Conservation (phyloP, 106 monocot species). For the Posidonia australis region DNA sequence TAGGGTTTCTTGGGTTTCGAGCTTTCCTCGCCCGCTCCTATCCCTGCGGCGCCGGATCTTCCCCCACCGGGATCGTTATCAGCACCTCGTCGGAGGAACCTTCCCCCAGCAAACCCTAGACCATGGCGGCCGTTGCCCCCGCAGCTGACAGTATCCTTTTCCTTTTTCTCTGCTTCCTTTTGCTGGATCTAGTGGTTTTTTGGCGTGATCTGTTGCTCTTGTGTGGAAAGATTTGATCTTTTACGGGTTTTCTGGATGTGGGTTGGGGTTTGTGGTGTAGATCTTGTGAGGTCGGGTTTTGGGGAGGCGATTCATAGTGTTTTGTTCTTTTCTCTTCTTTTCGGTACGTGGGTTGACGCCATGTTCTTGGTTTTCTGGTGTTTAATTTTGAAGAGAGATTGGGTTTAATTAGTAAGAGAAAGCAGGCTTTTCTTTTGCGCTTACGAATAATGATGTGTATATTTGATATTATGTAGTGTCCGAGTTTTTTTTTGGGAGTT, state of each 20-base stretch:
- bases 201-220: background rate
- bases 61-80: background rate
- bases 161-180: background rate
- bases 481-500: too few relatives aligned
- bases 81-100: background rate
- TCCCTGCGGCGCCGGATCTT: background rate
- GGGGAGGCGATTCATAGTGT: background rate
- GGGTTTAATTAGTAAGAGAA: background rate
- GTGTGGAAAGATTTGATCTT: too few relatives aligned
- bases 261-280: background rate
- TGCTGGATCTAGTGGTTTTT: background rate
- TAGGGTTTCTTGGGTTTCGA: background rate
- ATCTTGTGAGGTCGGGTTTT: background rate
- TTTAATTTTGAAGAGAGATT: background rate
- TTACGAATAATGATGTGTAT: too few relatives aligned
- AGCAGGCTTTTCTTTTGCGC: background rate
- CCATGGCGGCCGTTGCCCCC: conserved; percentile 24
- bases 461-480: too few relatives aligned
- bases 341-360: background rate
- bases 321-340: background rate
- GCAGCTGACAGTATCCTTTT: conserved; percentile 17
- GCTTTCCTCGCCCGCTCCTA: conserved; percentile 2
- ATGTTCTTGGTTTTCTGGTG: background rate
- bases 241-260: background rate
- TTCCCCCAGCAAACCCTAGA: background rate